Base-by-base conservation (phyloP, 2,329 filamentous ascomycete species). In the Fusarium fracticaudum region DNA sequence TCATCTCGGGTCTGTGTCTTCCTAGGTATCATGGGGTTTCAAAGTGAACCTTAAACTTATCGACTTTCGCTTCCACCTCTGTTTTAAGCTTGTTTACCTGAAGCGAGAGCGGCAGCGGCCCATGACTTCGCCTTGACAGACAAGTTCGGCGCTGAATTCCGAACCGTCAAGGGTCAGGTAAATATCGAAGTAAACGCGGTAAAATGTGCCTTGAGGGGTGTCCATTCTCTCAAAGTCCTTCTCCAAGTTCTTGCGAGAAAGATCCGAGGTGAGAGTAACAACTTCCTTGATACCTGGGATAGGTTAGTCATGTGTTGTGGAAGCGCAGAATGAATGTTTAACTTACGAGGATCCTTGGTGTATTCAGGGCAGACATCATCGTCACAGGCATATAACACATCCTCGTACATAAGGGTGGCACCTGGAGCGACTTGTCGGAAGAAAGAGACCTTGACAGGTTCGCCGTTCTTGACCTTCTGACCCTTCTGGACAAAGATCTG, bases 171-270 rank as follows among this genome's bases (percentile, higher is more conserved):
- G 91, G 0, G 96, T 98, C 75, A 99, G 90, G 84, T 97, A 97
- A 76, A 93, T 92, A 77, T 92, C 91, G 76, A 92, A 92, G 83
- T 92, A 93, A 71, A 93, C 91, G 73, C 94, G 92, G 87, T 98
- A 98, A 84, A 98, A 98, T 8, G 94, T 97, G 72, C 96, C 96
- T 83, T 99, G 96, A 11, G 96, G 95, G 3, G 96, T 98, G 82
- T 98, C 96, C 96, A 98, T 98, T 81, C 96, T 92, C 85, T 99
- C 96, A 80, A 99, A 99, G 83, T 99, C 96, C 85, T 98, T 98
- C 84, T 99, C 96, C 18, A 99, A 91, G 82, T 98, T 98, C 89
- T 98, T 99, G 78, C 96, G 93, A 55, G 95, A 98, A 65, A 99
- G 88, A 82, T 99, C 96, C 5, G 96, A 98, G 5, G 96, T 98